Evolutionary conservation across 495 filamentous ascomycete species (phyloP).

Genomic region (Poronia punctata): DNA sequence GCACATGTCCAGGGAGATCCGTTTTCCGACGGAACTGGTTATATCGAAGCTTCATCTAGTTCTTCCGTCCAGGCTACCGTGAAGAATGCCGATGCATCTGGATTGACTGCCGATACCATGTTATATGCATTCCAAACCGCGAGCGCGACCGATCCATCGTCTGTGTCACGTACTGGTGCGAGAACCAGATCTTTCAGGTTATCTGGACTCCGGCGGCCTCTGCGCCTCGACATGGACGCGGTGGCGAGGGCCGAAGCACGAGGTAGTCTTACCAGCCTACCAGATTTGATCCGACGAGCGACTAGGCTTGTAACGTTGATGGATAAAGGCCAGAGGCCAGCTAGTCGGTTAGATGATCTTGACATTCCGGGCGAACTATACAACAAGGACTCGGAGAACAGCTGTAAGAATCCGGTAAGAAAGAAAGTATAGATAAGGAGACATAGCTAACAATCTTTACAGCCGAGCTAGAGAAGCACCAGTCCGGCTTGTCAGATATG

Average conservation of each 20-base stretch:
- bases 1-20: slow-evolving; percentile 27
- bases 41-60: slow-evolving; percentile 36
- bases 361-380: slow-evolving; percentile 34
- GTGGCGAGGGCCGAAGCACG: slow-evolving; percentile 71
- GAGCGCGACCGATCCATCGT: slow-evolving; percentile 33
- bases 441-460: slow-evolving; percentile 27
- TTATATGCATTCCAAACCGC: slow-evolving; percentile 38
- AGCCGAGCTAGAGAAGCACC: slow-evolving; percentile 40
- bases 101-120: slow-evolving; percentile 33
- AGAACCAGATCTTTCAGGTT: slow-evolving; percentile 37
- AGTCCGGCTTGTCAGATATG: slow-evolving; percentile 74
- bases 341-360: slow-evolving; percentile 56
- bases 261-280: slow-evolving; percentile 83
- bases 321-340: slow-evolving; percentile 73
- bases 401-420: slow-evolving; percentile 27
- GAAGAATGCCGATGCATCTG: slow-evolving; percentile 17
- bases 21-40: slow-evolving; percentile 35
- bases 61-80: slow-evolving; percentile 27
- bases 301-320: slow-evolving; percentile 82
- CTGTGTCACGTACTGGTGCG: slow-evolving; percentile 22
- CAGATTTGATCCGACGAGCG: slow-evolving; percentile 82
- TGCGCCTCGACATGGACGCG: slow-evolving; percentile 70
- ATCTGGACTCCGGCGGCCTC: slow-evolving; percentile 57
- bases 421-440: not conserved
- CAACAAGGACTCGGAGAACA: slow-evolving; percentile 29